Percentiles rank a stretch among this genome's conserved stretches.
phyloP scores from a whole-genome alignment of 1,139 yeast genomes.

The Saccharomyces hybrid region DNA sequence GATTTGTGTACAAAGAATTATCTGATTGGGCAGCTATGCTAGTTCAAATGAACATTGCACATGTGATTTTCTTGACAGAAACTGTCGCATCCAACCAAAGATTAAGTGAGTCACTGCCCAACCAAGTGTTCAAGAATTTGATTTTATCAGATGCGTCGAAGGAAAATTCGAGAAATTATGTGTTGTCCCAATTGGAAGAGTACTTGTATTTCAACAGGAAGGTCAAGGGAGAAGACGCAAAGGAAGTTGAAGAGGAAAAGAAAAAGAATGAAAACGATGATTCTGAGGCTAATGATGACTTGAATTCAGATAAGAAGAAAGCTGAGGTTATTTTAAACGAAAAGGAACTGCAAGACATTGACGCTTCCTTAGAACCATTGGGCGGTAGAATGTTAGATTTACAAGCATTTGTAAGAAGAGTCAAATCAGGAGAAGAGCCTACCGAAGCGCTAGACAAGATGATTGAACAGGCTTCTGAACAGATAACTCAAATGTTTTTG shows the following conservation, averaged over 20 bases:
- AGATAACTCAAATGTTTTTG: constrained; percentile 74
- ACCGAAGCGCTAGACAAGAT: constrained; percentile 68
- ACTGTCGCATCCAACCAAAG: constrained; percentile 72
- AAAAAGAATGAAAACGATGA: constrained; percentile 12
- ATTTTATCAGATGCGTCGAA: constrained; percentile 76
- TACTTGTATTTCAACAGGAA: constrained; percentile 15
- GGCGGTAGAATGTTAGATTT: constrained; percentile 95
- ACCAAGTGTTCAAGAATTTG: constrained; percentile 73
- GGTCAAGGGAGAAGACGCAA: constrained; percentile 10
- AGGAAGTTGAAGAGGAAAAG: constrained; percentile 12
- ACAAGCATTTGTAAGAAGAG: constrained; percentile 81
- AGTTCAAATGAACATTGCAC: constrained; percentile 74
- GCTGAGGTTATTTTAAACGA: constrained; percentile 11
- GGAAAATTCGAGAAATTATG: constrained; percentile 63
- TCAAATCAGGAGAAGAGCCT: constrained; percentile 82
- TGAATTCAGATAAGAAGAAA: too few relatives aligned
- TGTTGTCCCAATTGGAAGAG: constrained; percentile 50
- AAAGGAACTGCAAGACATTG: constrained; percentile 34
- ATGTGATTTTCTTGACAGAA: constrained; percentile 78
- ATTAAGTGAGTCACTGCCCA: constrained; percentile 67
- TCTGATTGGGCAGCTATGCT: constrained; percentile 87
- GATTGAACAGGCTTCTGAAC: constrained; percentile 79
- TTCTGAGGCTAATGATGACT: not conserved
- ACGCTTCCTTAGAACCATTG: constrained; percentile 57
- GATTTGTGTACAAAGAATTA: constrained; percentile 63